Conservation (phyloP, 805 yeast species). For the Teunomyces panamensis region DNA sequence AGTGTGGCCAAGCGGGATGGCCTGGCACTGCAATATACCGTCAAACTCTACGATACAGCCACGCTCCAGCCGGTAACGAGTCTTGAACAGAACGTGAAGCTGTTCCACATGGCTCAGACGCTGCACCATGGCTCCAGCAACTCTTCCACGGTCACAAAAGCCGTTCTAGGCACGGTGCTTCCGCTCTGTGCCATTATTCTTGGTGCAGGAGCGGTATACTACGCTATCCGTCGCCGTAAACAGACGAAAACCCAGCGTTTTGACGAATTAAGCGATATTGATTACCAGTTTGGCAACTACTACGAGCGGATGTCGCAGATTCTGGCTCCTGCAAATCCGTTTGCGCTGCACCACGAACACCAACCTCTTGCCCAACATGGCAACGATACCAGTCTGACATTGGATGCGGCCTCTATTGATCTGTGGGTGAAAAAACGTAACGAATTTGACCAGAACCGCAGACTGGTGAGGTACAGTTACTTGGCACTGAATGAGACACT, state of each 20-base stretch:
- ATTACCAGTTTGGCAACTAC: constrained; percentile 32
- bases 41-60: constrained; percentile 43
- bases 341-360: neutral
- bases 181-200: constrained; percentile 26
- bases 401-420: constrained; percentile 48
- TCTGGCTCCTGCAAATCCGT: constrained; percentile 6
- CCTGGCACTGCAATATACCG: constrained; percentile 17
- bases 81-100: constrained; percentile 20
- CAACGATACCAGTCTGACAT: constrained; percentile 34
- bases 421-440: constrained; percentile 54
- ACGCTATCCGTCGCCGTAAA: constrained; percentile 17
- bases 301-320: constrained; percentile 14
- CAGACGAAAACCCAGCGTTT: constrained; percentile 8
- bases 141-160: constrained; percentile 19
- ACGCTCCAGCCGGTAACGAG: constrained; percentile 30
- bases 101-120: constrained; percentile 16
- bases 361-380: constrained; percentile 1
- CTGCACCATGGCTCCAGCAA: constrained; percentile 28
- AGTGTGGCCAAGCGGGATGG: constrained; percentile 16
- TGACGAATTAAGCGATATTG: constrained; percentile 22
- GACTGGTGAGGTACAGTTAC: constrained; percentile 22
- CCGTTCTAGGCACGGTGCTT: constrained; percentile 37
- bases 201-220: constrained; percentile 11
- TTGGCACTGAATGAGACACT: constrained; percentile 30
- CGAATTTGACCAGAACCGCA: constrained; percentile 35